Percentiles rank a stretch among this genome's conserved stretches.
These are phyloP conservation scores for Neopestalotiopsis rosae DNA, from an alignment of 2,329 filamentous ascomycete genomes.

Conservation along the genomic window DNA sequence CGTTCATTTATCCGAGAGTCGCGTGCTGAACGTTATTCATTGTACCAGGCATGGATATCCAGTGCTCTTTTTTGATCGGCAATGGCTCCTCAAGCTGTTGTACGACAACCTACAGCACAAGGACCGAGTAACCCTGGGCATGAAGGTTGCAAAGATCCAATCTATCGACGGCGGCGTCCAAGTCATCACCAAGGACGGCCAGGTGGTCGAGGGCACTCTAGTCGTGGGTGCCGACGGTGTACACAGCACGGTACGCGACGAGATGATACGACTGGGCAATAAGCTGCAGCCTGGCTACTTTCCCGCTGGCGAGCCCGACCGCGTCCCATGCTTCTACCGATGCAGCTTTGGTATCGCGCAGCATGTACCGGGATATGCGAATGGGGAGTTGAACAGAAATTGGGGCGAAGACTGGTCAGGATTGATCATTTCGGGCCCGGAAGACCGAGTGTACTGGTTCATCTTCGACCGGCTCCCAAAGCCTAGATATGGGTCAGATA, in stretches of 20 bases:
- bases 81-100: conserved; percentile 38
- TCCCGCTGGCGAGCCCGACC: conserved; percentile 24
- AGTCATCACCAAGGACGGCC: conserved; percentile 38
- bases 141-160: conserved; percentile 35
- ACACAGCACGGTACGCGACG: conserved; percentile 41
- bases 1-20: too few species aligned
- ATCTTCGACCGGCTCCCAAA: conserved; percentile 37
- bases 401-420: conserved; percentile 31
- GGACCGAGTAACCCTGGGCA: conserved; percentile 35
- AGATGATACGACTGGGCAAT: conserved; percentile 26
- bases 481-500: conserved; percentile 35
- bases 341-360: conserved; percentile 46
- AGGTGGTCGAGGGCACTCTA: conserved; percentile 36
- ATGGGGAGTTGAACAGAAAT: conserved; percentile 25
- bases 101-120: conserved; percentile 41
- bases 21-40: too few species aligned
- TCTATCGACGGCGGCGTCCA: conserved; percentile 29
- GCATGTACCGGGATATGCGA: conserved; percentile 27
- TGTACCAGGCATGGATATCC: conserved; percentile 38
- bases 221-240: conserved; percentile 48
- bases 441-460: conserved; percentile 42
- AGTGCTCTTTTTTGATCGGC: conserved; percentile 41
- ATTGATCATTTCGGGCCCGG: conserved; percentile 36
- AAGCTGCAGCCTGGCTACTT: conserved; percentile 32
- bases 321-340: conserved; percentile 32